These are phyloP conservation scores for Nowakowskiella sp. DNA, from an alignment of 192 early-diverging fungal species.

Conservation along the genomic window DNA sequence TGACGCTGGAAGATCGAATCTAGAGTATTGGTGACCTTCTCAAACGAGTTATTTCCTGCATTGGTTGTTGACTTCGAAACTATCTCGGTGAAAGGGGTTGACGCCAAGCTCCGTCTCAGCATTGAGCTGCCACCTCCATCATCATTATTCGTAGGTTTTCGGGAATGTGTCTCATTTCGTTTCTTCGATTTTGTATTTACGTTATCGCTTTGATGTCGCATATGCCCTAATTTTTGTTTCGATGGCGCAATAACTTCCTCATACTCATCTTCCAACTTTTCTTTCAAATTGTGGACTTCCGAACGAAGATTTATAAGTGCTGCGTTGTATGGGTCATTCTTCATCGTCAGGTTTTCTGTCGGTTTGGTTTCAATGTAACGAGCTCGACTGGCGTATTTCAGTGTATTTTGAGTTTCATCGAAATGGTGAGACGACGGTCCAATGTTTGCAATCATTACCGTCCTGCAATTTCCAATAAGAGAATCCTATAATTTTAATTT, in stretches of 20 bases:
- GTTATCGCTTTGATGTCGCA: neutral
- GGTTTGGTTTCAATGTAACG: conserved; percentile 62
- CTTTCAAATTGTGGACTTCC: conserved; percentile 27
- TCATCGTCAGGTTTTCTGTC: conserved; percentile 31
- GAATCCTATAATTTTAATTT: conserved; percentile 36
- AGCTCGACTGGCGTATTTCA: conserved; percentile 69
- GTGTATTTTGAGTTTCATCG: conserved; percentile 71
- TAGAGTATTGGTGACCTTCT: neutral
- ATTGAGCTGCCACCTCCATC: no score
- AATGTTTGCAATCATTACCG: conserved; percentile 73
- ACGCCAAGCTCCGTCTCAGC: no score
- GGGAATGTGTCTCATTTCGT: conserved; percentile 1
- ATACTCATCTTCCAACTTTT: no score
- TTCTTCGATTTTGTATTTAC: neutral
- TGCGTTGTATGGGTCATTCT: conserved; percentile 22
- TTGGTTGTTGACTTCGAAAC: no score
- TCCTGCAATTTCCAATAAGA: conserved; percentile 71
- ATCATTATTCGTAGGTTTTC: no score
- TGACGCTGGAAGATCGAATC: conserved; percentile 14
- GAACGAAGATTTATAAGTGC: conserved; percentile 27
- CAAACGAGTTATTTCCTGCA: no score
- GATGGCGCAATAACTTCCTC: no score
- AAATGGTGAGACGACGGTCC: conserved; percentile 54
- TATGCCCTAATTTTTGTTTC: conserved; percentile 1
- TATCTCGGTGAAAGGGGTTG: no score